These are phyloP conservation scores for Pythium aquatile DNA, from an alignment of 352 stramenopile species.

Conservation along the genomic window DNA sequence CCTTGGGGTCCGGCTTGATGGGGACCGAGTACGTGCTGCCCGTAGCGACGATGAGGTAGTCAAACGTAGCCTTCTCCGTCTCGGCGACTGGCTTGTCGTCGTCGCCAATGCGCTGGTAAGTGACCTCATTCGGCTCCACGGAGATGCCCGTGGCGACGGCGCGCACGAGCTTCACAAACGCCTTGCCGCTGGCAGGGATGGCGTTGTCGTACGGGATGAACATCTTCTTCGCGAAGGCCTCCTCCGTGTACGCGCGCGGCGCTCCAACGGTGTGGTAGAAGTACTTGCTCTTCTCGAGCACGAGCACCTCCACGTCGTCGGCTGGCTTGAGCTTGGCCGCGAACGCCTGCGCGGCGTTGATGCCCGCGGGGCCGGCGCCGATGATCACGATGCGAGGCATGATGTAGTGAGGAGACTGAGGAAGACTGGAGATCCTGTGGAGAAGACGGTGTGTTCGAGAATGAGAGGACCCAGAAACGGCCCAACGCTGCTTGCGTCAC, in stretches of 20 bases:
- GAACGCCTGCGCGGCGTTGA: constrained; percentile 43
- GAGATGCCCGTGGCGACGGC: constrained; percentile 23
- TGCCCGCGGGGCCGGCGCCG: constrained; percentile 50
- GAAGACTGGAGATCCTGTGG: no score
- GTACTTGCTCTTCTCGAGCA: constrained; percentile 56
- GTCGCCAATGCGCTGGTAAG: constrained; percentile 21
- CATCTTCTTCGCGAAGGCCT: constrained; percentile 47
- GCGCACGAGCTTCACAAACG: constrained; percentile 24
- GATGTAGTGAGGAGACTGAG: background rate
- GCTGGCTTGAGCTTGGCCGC: constrained; percentile 32
- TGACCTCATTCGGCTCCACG: constrained; percentile 17
- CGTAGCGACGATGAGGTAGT: constrained; percentile 33
- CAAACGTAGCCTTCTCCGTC: constrained; percentile 23
- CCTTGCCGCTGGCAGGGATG: constrained; percentile 28
- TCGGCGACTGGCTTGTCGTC: constrained; percentile 17
- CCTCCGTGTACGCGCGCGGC: constrained; percentile 53
- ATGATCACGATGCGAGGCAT: constrained; percentile 53
- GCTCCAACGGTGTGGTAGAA: constrained; percentile 49
- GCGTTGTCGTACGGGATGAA: constrained; percentile 70
- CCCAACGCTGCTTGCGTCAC: no score
- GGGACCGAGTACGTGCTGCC: constrained; percentile 33
- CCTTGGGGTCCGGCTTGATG: constrained; percentile 20
- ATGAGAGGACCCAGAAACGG: background rate
- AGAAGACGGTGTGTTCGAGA: background rate
- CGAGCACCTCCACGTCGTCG: constrained; percentile 47